phyloP scores from a whole-genome alignment of 2,329 filamentous ascomycete genomes.

The Fusarium papillatum region DNA sequence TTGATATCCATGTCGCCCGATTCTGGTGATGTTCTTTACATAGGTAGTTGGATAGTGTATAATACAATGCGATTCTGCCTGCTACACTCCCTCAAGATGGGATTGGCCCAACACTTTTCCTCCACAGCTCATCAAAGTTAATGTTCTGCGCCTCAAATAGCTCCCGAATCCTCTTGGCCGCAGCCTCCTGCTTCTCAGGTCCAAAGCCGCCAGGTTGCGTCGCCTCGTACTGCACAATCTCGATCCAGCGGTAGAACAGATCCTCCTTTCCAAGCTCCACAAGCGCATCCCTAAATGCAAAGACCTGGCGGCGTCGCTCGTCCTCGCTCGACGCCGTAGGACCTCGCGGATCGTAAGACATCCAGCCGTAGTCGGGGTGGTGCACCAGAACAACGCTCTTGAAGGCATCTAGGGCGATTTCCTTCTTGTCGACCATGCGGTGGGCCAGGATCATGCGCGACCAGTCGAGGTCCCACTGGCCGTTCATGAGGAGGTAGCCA shows the following conservation, averaged over 20 bases:
- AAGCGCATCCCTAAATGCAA: slow-evolving; percentile 84
- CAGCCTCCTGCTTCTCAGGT: slow-evolving; percentile 77
- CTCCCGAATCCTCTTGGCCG: slow-evolving; percentile 80
- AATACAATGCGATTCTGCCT: neutral
- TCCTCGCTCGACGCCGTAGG: slow-evolving; percentile 68
- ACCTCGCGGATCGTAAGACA: slow-evolving; percentile 69
- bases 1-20: neutral
- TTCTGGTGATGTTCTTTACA: neutral
- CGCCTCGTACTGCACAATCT: slow-evolving; percentile 91
- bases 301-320: slow-evolving; percentile 78
- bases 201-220: slow-evolving; percentile 85
- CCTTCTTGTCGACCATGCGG: slow-evolving; percentile 74
- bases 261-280: slow-evolving; percentile 85
- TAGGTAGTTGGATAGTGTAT: neutral
- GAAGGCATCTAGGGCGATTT: slow-evolving; percentile 74
- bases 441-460: slow-evolving; percentile 82
- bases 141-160: slow-evolving; percentile 82
- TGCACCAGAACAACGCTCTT: slow-evolving; percentile 78
- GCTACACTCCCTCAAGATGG: neutral
- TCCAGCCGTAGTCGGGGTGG: slow-evolving; percentile 78
- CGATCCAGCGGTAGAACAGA: slow-evolving; percentile 93
- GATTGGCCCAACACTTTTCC: slow-evolving; percentile 59
- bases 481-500: slow-evolving; percentile 88
- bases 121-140: slow-evolving; percentile 87
- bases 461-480: slow-evolving; percentile 91